These are phyloP conservation scores for Entonaema liquescens DNA, from an alignment of 495 filamentous ascomycete species.

Conservation along the genomic window DNA sequence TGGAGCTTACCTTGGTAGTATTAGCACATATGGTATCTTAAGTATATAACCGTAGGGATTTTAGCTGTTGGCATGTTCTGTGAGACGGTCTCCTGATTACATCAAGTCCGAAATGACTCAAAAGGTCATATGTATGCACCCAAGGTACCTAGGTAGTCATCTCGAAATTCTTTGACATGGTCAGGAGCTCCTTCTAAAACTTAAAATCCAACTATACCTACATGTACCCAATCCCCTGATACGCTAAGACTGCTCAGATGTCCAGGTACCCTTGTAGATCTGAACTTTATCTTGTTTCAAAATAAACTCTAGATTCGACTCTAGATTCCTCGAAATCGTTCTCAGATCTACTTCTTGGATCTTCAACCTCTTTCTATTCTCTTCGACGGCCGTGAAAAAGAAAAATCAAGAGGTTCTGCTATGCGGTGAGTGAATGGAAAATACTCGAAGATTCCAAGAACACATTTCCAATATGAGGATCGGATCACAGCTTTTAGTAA, in stretches of 20 bases:
- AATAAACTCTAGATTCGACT: background rate
- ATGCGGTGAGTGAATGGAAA: background rate
- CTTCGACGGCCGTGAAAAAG: background rate
- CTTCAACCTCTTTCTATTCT: background rate
- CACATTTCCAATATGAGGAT: background rate
- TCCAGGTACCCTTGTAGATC: background rate
- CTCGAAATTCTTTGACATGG: background rate
- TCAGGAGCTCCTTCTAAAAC: background rate
- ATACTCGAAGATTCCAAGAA: background rate
- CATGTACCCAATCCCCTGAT: background rate
- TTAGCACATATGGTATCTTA: background rate
- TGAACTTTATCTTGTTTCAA: background rate
- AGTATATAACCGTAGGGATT: no score
- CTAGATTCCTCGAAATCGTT: background rate
- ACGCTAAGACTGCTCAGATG: background rate
- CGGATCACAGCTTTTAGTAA: background rate
- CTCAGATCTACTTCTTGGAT: background rate
- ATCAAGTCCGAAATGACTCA: background rate
- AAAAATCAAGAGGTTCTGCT: background rate
- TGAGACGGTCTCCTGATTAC: background rate
- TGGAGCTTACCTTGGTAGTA: background rate
- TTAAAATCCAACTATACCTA: background rate
- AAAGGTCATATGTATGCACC: no score
- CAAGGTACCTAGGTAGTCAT: no score
- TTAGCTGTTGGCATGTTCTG: background rate